Percentiles rank a stretch among this genome's conserved stretches.
phyloP scores from a whole-genome alignment of 371 early-diverging fungal genomes.

The Zychaea mexicana region DNA sequence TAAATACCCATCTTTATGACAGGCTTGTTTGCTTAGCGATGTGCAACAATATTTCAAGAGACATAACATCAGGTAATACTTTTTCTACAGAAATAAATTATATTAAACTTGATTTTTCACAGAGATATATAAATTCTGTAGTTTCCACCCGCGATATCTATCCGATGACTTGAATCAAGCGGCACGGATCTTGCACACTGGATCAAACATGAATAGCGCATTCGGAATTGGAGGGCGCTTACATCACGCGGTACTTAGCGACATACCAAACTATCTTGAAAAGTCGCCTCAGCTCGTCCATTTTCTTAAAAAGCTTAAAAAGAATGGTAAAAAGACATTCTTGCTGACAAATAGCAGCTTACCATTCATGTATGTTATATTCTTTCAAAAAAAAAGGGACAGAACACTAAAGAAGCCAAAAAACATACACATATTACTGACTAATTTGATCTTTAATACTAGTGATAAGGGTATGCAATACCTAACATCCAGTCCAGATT shows the following conservation, averaged over 20 bases:
- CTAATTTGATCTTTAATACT: too few species aligned
- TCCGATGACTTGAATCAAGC: constrained; percentile 62
- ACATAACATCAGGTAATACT: constrained; percentile 41
- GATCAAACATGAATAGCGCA: constrained; percentile 18
- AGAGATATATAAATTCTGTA: too few species aligned
- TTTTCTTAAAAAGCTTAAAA: constrained; percentile 50
- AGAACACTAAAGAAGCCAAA: not conserved
- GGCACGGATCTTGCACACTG: constrained; percentile 57
- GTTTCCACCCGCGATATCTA: constrained; percentile 68
- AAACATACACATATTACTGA: too few species aligned
- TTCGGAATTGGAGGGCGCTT: constrained; percentile 56
- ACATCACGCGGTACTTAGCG: constrained; percentile 50
- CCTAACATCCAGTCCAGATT: constrained; percentile 51
- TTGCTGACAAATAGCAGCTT: constrained; percentile 64
- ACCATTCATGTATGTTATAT: constrained; percentile 51
- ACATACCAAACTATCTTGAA: constrained; percentile 54
- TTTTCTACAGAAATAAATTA: not conserved
- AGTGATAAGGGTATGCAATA: constrained; percentile 54
- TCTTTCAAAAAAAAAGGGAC: not conserved
- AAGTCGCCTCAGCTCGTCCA: constrained; percentile 48
- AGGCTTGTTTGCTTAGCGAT: constrained; percentile 58
- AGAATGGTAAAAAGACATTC: constrained; percentile 57
- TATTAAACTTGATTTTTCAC: not conserved
- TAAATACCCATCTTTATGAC: not conserved
- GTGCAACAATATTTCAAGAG: constrained; percentile 65